Base-by-base conservation (phyloP, 2,329 filamentous ascomycete genomes). In the Herpotrichia juniperi region DNA sequence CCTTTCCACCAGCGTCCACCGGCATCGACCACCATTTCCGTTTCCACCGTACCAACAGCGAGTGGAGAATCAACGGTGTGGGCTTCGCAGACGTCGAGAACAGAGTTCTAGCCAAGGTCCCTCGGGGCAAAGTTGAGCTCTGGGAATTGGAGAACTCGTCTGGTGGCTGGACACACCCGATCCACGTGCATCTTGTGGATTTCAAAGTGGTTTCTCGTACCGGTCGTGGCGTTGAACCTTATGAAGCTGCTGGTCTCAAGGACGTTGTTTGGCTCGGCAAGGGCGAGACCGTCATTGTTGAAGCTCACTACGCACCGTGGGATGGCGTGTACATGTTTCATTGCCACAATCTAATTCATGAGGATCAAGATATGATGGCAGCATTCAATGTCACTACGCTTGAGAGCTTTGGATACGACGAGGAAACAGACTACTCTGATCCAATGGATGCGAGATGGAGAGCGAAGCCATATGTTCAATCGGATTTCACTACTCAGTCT, bases 171-270 rank as follows among this genome's bases (percentile, higher is more conserved):
- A 75, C 77, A 1, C 82, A 85, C 59, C 82, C 81, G 1, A 68
- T 76, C 32, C 83, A 86, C 65, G 77, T 85, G 40, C 83, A 86
- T 61, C 74, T 85, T 1, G 77, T 86, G 46, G 82, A 85, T 61
- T 81, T 85, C 68, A 76, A 79, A 46, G 73, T 85, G 34, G 59
- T 83, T 21, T 69, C 67, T 7, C 79, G 83, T 19, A 74, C 62
- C 0, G 78, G 78, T 7, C 54, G 57, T 19, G 55, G 53, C n/a
- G 53, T 62, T 21, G 34, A 50, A 44, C 50, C 50, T 4, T 85
- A 85, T 59, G 83, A 86, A 67, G 71, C 72, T 0, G 77, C 72
- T 0, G 82, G 78, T 0, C 75, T 84, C 5, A 84, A 85, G 67
- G 82, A 85, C 56, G 79, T 83, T 2, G 81, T 84, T 4, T 79